Conservation (phyloP, 1,284 basidiomycete genomes). For the Papiliotrema terrestris region DNA sequence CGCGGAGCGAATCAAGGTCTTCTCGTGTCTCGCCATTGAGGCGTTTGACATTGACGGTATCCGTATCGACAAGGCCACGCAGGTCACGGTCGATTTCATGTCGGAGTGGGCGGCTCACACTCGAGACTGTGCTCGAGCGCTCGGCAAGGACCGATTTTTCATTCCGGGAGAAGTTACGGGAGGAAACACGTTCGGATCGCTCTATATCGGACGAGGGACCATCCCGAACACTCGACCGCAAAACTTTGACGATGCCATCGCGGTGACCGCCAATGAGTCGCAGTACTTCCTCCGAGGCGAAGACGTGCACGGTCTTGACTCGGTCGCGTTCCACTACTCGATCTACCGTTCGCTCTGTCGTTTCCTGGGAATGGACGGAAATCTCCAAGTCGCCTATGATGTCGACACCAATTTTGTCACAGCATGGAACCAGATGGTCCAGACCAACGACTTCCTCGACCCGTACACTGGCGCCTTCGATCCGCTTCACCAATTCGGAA, state of each 20-base stretch:
- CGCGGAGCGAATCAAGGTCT: constrained; percentile 68
- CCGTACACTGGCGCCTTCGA: constrained; percentile 63
- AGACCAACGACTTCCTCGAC: constrained; percentile 81
- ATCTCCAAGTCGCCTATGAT: constrained; percentile 81
- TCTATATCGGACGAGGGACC: constrained; percentile 83
- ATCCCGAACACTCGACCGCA: constrained; percentile 59
- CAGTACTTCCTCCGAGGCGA: constrained; percentile 75
- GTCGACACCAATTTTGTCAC: constrained; percentile 73
- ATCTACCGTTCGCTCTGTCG: constrained; percentile 76
- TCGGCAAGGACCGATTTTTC: constrained; percentile 80
- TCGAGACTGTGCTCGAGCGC: constrained; percentile 63
- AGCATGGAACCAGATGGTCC: constrained; percentile 84
- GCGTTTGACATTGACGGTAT: constrained; percentile 86
- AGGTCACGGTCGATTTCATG: constrained; percentile 77
- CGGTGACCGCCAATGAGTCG: constrained; percentile 55
- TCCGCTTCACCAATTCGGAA: constrained; percentile 81
- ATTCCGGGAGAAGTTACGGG: constrained; percentile 92
- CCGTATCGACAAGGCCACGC: constrained; percentile 89
- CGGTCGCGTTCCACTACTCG: constrained; percentile 85
- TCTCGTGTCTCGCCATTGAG: constrained; percentile 77
- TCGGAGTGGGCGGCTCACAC: constrained; percentile 70
- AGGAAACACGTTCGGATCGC: constrained; percentile 79
- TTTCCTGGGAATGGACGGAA: constrained; percentile 89
- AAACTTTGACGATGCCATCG: constrained; percentile 62
- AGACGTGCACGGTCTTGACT: constrained; percentile 63